Evolutionary conservation across 1,284 basidiomycete species (phyloP).

Genomic region (Cutaneotrichosporon mucoides): DNA sequence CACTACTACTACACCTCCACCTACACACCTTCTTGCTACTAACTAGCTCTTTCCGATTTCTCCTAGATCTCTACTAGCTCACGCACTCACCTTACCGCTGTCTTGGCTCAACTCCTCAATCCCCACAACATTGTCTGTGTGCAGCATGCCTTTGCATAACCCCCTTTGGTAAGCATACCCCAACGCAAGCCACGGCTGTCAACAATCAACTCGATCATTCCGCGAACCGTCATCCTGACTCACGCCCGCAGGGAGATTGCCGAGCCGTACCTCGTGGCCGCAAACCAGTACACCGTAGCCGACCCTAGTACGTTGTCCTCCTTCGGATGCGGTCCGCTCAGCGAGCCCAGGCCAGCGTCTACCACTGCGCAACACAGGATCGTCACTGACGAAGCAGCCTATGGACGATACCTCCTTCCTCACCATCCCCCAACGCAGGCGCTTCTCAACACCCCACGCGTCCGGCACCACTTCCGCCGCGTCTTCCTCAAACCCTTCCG

Average conservation of each 20-base stretch:
- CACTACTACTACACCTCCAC: too few species aligned
- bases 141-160: conserved; percentile 25
- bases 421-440: conserved; percentile 36
- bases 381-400: conserved; percentile 25
- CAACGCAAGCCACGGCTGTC: too few species aligned
- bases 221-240: background rate
- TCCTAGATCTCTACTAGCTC: too few species aligned
- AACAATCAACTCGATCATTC: too few species aligned
- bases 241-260: conserved; percentile 37
- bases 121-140: too few species aligned
- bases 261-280: conserved; percentile 38
- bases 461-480: conserved; percentile 37
- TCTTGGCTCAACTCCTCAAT: too few species aligned
- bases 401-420: conserved; percentile 42
- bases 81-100: too few species aligned
- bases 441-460: conserved; percentile 33
- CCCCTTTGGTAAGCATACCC: conserved; percentile 22
- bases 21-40: too few species aligned
- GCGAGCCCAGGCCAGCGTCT: background rate
- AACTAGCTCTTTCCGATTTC: too few species aligned
- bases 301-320: conserved; percentile 39
- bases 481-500: conserved; percentile 40
- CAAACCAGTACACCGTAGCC: conserved; percentile 32
- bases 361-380: background rate
- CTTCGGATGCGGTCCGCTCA: background rate